Conservation (phyloP, 805 yeast species). For the Pichia membranifaciens region DNA sequence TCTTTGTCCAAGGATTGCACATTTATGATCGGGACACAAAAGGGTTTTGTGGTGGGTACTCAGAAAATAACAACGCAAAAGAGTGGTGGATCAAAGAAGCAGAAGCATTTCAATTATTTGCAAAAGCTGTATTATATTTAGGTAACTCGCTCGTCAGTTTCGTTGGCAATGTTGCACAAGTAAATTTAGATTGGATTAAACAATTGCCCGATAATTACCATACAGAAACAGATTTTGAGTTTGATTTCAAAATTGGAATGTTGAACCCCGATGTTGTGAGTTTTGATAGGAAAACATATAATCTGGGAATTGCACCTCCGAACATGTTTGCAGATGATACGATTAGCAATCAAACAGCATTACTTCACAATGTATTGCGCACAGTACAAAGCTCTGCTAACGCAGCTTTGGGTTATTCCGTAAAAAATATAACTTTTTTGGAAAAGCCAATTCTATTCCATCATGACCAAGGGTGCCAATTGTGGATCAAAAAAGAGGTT, state of each 20-base stretch:
- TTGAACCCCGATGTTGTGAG: not conserved
- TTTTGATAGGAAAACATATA: not conserved
- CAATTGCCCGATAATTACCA: not conserved
- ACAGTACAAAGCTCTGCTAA: constrained; percentile 24
- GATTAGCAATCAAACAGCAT: constrained; percentile 24
- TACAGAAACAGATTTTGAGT: constrained; percentile 40
- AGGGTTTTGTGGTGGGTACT: constrained; percentile 25
- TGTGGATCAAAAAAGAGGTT: constrained; percentile 46
- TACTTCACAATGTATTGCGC: constrained; percentile 24
- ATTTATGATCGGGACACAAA: constrained; percentile 23
- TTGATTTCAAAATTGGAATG: constrained; percentile 30
- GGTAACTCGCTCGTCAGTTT: constrained; percentile 33
- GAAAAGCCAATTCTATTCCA: constrained; percentile 34
- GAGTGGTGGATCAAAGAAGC: constrained; percentile 42
- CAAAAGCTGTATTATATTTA: constrained; percentile 25
- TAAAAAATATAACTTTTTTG: constrained; percentile 25
- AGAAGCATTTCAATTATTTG: constrained; percentile 25
- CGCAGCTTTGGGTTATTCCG: constrained; percentile 30
- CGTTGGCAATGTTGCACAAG: constrained; percentile 23
- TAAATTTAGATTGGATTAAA: constrained; percentile 2
- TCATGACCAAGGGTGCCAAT: constrained; percentile 34
- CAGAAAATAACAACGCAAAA: constrained; percentile 29
- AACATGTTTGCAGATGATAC: constrained; percentile 35
- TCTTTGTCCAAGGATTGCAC: constrained; percentile 39
- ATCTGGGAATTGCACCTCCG: constrained; percentile 24